Conservation (phyloP, 495 filamentous ascomycete genomes). For the Melanomma pulvis-pyrius region DNA sequence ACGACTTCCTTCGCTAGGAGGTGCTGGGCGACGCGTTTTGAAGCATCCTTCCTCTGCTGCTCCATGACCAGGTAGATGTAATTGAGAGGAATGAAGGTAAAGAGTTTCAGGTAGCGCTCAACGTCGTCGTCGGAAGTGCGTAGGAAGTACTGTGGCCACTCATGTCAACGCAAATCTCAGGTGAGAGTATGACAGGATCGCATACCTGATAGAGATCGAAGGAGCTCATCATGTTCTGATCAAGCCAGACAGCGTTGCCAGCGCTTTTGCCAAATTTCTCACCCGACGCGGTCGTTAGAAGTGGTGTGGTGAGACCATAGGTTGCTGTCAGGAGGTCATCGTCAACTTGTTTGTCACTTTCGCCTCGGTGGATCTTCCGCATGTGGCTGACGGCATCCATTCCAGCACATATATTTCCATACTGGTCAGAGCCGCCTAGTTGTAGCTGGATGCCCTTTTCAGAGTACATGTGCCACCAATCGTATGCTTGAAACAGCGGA, state of each 20-base stretch:
- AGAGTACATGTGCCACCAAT: constrained; percentile 84
- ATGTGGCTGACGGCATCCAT: constrained; percentile 80
- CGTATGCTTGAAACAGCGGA: constrained; percentile 92
- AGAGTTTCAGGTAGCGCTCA: constrained; percentile 78
- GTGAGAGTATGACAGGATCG: too few relatives aligned
- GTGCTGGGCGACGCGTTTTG: constrained; percentile 77
- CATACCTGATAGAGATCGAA: constrained; percentile 83
- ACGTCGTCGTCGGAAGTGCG: constrained; percentile 79
- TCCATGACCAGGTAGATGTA: constrained; percentile 66
- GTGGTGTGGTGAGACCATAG: constrained; percentile 84
- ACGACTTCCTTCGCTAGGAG: constrained; percentile 78
- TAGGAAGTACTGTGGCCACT: constrained; percentile 68
- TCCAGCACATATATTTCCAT: constrained; percentile 91
- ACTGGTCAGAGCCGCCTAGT: constrained; percentile 95
- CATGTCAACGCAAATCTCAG: neutral
- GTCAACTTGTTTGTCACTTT: constrained; percentile 36
- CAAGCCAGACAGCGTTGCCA: constrained; percentile 93
- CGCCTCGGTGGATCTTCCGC: constrained; percentile 50
- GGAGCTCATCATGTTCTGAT: constrained; percentile 71
- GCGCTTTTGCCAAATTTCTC: constrained; percentile 95
- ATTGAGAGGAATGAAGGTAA: constrained; percentile 80
- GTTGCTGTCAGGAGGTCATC: constrained; percentile 51
- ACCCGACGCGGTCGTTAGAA: constrained; percentile 82
- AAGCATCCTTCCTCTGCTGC: constrained; percentile 65
- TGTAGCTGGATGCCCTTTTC: constrained; percentile 70